These are phyloP conservation scores for Cucurbita pepo DNA, from an alignment of 306 rosid genomes.

Conservation along the genomic window DNA sequence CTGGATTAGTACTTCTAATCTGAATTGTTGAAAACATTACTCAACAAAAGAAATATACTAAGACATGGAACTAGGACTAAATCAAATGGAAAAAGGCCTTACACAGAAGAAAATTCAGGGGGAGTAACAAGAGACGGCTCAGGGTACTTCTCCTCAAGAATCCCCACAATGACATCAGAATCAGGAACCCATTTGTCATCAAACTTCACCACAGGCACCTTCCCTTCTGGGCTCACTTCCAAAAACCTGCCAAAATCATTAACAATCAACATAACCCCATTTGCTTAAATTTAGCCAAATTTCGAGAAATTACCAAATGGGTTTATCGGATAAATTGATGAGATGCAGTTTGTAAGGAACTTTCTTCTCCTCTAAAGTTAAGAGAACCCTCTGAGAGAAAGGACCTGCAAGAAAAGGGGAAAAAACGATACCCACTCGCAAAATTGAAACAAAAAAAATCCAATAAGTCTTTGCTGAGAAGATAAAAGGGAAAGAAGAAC, in stretches of 20 bases:
- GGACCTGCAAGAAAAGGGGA: slow-evolving; percentile 32
- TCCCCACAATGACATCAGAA: slow-evolving; percentile 67
- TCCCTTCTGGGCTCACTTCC: slow-evolving; percentile 66
- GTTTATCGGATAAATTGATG: slow-evolving; percentile 48
- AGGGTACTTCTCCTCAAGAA: slow-evolving; percentile 59
- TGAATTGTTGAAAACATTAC: not conserved
- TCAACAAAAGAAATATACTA: not conserved
- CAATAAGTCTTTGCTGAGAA: not conserved
- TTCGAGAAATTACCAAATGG: slow-evolving; percentile 35
- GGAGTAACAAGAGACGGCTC: slow-evolving; percentile 50
- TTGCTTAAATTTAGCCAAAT: not conserved
- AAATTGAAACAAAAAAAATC: slow-evolving; percentile 4
- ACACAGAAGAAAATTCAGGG: slow-evolving; percentile 58
- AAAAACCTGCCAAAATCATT: slow-evolving; percentile 36
- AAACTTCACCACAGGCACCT: slow-evolving; percentile 59
- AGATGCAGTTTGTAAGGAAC: slow-evolving; percentile 29
- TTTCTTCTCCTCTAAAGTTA: slow-evolving; percentile 86
- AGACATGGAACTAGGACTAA: not conserved
- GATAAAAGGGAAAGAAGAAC: not conserved
- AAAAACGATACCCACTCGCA: not conserved
- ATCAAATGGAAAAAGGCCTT: slow-evolving; percentile 1
- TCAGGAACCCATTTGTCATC: slow-evolving; percentile 83
- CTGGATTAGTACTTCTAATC: not conserved
- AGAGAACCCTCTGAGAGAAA: slow-evolving; percentile 56
- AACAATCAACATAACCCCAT: slow-evolving; percentile 8